These are phyloP conservation scores for Ilex asprella DNA, from an alignment of 257 asterid species.

Conservation along the genomic window DNA sequence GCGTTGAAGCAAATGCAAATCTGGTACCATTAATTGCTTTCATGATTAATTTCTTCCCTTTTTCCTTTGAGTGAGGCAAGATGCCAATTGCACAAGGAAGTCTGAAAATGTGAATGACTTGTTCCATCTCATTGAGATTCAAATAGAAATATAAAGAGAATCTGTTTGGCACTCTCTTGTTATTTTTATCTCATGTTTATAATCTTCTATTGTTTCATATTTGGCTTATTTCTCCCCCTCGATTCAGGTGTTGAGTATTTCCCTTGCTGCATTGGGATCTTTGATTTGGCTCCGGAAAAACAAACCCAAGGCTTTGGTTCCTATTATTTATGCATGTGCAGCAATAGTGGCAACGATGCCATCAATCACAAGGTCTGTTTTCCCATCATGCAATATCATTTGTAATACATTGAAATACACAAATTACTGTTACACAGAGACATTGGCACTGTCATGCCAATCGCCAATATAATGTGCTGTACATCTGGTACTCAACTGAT, in stretches of 20 bases:
- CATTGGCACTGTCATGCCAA: no score
- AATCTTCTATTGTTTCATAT: no score
- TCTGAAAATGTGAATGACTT: no score
- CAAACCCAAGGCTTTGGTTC: constrained; percentile 90
- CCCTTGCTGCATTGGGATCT: constrained; percentile 91
- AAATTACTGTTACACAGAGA: neutral
- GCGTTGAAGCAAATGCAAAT: constrained; percentile 96
- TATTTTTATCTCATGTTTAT: no score
- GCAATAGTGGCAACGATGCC: constrained; percentile 95
- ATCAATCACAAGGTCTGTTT: constrained; percentile 65
- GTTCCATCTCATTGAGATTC: no score
- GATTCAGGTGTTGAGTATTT: constrained; percentile 71
- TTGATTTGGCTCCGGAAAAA: constrained; percentile 95
- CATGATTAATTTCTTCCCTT: neutral
- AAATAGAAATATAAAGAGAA: no score
- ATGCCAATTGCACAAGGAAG: no score
- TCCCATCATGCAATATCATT: neutral
- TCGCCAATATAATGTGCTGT: no score
- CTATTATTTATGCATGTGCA: constrained; percentile 78
- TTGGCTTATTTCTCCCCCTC: neutral
- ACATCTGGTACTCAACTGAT: no score
- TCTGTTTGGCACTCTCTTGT: no score
- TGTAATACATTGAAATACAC: neutral
- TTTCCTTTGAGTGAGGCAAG: no score
- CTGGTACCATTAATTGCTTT: constrained; percentile 42